Evolutionary conservation across 2,329 filamentous ascomycete species (phyloP).

Genomic region (Lachnellula willkommii): DNA sequence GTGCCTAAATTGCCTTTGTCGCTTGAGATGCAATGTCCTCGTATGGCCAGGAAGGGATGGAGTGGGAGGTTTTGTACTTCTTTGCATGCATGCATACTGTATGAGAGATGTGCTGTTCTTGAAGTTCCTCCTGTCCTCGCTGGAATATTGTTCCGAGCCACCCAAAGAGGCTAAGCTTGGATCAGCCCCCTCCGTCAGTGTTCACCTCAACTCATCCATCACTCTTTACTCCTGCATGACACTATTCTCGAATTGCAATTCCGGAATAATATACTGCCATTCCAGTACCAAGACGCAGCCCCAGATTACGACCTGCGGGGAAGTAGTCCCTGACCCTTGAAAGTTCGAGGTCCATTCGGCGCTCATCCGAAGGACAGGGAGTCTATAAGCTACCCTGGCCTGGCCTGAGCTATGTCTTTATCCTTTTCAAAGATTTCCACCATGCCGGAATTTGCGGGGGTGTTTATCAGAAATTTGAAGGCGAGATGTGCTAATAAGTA

Average conservation of each 20-base stretch:
- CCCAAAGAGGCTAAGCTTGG: background rate
- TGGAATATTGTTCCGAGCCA: background rate
- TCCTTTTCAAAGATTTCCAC: background rate
- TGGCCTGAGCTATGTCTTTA: background rate
- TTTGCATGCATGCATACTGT: background rate
- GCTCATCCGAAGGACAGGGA: background rate
- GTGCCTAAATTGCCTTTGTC: background rate
- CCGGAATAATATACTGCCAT: background rate
- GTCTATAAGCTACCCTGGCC: background rate
- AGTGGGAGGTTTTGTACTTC: background rate
- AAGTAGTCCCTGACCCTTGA: background rate
- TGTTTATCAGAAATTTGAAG: background rate
- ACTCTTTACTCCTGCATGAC: background rate
- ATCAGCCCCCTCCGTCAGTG: background rate
- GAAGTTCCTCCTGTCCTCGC: background rate
- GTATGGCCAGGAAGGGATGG: background rate
- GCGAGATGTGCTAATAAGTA: background rate
- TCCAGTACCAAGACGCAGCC: background rate
- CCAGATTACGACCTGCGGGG: background rate
- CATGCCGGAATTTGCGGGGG: background rate
- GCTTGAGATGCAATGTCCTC: background rate
- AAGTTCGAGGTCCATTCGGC: background rate
- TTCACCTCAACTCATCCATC: background rate
- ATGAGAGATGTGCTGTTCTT: background rate
- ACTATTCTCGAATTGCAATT: background rate